Base-by-base conservation (phyloP, 2,329 filamentous ascomycete species). In the Sporothrix euskadiensis region DNA sequence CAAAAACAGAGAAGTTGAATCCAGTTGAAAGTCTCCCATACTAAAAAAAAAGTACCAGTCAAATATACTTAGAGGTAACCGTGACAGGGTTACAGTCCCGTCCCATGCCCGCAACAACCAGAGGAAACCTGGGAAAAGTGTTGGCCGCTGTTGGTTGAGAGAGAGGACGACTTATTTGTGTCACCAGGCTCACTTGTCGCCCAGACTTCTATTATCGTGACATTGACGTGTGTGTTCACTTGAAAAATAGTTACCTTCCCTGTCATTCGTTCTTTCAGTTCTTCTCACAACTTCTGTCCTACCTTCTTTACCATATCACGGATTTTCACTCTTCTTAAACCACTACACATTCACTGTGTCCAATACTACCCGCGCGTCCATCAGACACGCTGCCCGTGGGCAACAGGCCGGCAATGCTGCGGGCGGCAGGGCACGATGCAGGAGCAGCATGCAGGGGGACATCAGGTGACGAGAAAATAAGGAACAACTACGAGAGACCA, bases 391-490 rank as follows among this genome's bases (percentile, higher is more conserved):
- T 9, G 35, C 14, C 59, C n/a, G 35, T 65, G 19, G 44, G 35
- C 59, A 44, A 12, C 39, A 19, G n/a, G 54, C 39, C 35, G 30
- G 44, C 35, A 5, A 2, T 26, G 32, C 10, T 26, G 7, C 35
- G 49, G 44, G 14, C 44, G 30, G 6, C 41, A 19, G n/a, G 54
- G 56, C 39, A 49, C 2, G 6, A 44, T n/a, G 39, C 69, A 71
- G 69, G 22, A 47, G 30, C 47, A 8, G 57, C 47, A 71, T 71
- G 70, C 70, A 71, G 70, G 57, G 57, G 70, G n/a, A 19, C 12
- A 65, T 56, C 70, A 71, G 70, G 70, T 72, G 61, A 72, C 61
- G 49, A 57, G 47, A 57, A 47, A 68, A 22, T 54, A 22, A 54
- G 19, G 22, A 22, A 57, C 8, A 14, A 26, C 32, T 10, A 35